These are phyloP conservation scores for Linnemannia schmuckeri DNA, from an alignment of 192 early-diverging fungal genomes.

Conservation along the genomic window DNA sequence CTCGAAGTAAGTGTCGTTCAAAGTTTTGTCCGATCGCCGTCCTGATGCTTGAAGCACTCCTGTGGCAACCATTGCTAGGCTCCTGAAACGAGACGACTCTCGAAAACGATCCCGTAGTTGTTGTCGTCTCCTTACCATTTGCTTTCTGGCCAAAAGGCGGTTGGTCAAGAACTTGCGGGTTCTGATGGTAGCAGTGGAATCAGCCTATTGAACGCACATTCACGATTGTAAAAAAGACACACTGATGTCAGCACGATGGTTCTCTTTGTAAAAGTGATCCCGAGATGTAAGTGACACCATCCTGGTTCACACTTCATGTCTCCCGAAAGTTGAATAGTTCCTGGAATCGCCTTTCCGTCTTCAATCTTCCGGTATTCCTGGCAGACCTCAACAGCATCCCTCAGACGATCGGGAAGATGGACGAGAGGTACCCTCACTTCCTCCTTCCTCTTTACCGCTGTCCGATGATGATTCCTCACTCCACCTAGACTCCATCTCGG, in stretches of 20 bases:
- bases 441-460: not conserved
- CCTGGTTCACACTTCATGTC: not conserved
- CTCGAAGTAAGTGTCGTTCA: no score
- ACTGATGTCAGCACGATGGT: conserved; percentile 6
- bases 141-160: conserved; percentile 96
- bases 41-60: no score
- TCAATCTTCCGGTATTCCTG: not conserved
- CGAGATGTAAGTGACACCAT: conserved; percentile 4
- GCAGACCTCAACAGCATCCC: not conserved
- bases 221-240: not conserved
- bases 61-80: not conserved
- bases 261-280: not conserved
- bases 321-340: conserved; percentile 1
- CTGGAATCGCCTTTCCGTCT: not conserved
- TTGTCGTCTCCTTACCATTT: conserved; percentile 72
- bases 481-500: not conserved
- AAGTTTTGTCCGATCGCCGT: no score
- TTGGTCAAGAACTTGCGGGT: conserved; percentile 99
- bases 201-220: conserved; percentile 29
- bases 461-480: not conserved
- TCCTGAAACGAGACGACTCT: no score
- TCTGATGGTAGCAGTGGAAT: conserved; percentile 90
- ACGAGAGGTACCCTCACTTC: no score
- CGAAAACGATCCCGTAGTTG: not conserved
- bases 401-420: not conserved